Conservation (phyloP, 2,329 filamentous ascomycete species). For the Scleromitrula shiraiana region DNA sequence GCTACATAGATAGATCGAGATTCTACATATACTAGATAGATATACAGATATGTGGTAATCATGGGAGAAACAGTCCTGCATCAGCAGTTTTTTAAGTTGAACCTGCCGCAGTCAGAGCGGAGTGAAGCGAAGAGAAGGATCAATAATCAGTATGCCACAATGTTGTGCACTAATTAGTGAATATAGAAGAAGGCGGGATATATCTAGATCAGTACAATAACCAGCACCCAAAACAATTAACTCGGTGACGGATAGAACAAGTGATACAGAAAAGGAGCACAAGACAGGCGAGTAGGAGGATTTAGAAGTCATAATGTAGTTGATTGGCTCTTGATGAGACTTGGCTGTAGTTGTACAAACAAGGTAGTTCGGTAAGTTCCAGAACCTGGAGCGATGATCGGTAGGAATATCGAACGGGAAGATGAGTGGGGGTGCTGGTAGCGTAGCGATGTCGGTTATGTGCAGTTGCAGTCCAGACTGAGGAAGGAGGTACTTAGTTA, state of each 20-base stretch:
- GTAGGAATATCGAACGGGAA: background rate
- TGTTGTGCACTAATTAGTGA: background rate
- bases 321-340: too few species aligned
- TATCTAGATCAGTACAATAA: background rate
- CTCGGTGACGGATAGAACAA: background rate
- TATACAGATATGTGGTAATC: too few species aligned
- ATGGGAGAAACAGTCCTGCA: too few species aligned
- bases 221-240: background rate
- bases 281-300: background rate
- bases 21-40: too few species aligned
- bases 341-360: background rate
- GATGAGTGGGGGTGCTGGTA: background rate
- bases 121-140: too few species aligned
- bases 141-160: too few species aligned
- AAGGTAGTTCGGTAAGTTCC: conserved; percentile 9
- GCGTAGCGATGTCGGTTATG: background rate
- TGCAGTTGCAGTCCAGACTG: conserved; percentile 3
- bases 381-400: background rate
- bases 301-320: background rate
- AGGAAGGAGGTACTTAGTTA: background rate
- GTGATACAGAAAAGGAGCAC: background rate
- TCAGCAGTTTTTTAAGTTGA: too few species aligned
- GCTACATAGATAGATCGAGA: too few species aligned
- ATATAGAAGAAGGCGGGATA: background rate
- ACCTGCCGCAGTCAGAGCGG: too few species aligned